Evolutionary conservation across 2,329 filamentous ascomycete species (phyloP), one percentile per base, ranked within the genome.

Genomic region (Colletotrichum euphorbiae): DNA sequence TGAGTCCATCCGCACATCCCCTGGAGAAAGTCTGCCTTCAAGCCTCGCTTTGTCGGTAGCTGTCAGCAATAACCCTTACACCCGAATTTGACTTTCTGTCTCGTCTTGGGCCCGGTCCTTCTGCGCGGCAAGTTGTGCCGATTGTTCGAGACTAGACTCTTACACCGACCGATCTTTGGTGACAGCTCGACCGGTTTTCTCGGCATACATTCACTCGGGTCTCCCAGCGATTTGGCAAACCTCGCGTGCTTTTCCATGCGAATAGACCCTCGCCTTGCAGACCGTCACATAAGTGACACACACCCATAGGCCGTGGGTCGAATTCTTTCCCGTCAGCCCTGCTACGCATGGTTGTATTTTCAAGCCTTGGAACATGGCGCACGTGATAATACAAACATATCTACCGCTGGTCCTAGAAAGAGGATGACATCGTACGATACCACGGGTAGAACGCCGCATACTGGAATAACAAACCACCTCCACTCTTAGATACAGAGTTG

Each of bases 91-190:
- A 56, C 48, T 63, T 56, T 67, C 42, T 45, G 28, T 50, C 36
- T 46, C 36, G n/a, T 19, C 65, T 19, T 51, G 31, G 31, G 40
- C 59, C 65, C 28, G 38, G 54, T 58, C 52, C 38, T 19, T 38
- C 60, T 38, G 36, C 15, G 38, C 60, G 60, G 65, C 60, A 68
- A 48, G 12, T 58, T 65, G 54, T 68, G 65, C 60, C 65, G 52
- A 65, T 38, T 46, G n/a, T 52, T 68, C 31, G 40, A 46, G 60
- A 48, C 52, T 45, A 21, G 13, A 45, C n/a, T 28, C 6, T 21
- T 55, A 24, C 36, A 40, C 59, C 45, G 21, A 33, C 54, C 40
- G 40, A 60, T 50, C 38, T 64, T 19, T 57, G 40, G 15, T 50
- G 61, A 60, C 38, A 50, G 55, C 17, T 48, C 61, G 61, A 21